Percentiles rank a stretch among this genome's conserved stretches.
Evolutionary conservation across 495 filamentous ascomycete genomes (phyloP).

Genomic region (Astrocystis sublimbata): DNA sequence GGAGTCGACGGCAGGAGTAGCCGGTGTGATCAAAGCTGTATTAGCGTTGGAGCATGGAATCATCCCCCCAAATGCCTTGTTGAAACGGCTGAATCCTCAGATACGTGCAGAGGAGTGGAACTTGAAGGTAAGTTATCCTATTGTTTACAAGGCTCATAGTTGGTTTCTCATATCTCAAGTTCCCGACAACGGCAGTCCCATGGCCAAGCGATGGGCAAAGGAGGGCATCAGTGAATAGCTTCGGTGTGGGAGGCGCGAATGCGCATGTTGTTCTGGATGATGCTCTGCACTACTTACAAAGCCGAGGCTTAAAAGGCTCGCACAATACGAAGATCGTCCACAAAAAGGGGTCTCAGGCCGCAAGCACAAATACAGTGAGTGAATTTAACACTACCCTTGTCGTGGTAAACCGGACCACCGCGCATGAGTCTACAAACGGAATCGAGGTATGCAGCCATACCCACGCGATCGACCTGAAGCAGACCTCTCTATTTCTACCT

Average conservation of each 20-base stretch:
- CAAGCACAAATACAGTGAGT: not conserved
- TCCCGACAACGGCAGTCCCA: not conserved
- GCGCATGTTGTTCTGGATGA: constrained; percentile 57
- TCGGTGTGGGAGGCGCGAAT: constrained; percentile 58
- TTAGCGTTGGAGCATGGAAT: constrained; percentile 43
- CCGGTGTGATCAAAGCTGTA: constrained; percentile 44
- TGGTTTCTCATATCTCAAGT: no score
- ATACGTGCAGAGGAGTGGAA: constrained; percentile 27
- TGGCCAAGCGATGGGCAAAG: constrained; percentile 23
- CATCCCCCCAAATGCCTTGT: constrained; percentile 43
- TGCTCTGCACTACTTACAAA: not conserved
- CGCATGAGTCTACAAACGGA: no score
- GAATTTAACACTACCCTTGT: no score
- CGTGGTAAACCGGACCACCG: no score
- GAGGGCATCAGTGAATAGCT: constrained; percentile 50
- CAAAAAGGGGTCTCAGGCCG: no score
- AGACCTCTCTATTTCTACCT: no score
- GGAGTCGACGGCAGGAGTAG: constrained; percentile 39
- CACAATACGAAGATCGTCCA: not conserved
- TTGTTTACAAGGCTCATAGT: no score
- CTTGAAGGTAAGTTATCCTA: no score
- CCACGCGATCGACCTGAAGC: no score
- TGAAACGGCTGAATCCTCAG: constrained; percentile 41
- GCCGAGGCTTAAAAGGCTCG: not conserved
- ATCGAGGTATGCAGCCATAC: no score